Evolutionary conservation across 106 monocot genomes (phyloP), one percentile per base, ranked within the genome.

Genomic region (Allium cepa): DNA sequence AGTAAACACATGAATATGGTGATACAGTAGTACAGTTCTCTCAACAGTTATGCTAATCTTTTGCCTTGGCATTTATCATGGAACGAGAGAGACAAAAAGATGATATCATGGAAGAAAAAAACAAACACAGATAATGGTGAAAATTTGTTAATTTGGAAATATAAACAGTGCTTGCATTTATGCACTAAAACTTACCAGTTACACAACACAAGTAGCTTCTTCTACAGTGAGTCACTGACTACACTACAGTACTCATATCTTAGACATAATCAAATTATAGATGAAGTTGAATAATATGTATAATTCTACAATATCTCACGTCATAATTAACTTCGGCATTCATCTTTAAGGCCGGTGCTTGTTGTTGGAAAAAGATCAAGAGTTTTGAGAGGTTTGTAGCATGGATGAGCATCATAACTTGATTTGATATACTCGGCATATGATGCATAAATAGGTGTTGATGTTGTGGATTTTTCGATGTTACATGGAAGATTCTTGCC

Each of bases 331-430:
- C 71, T 72, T 77, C 75, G 75, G 66, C 83, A 83, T 49, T 87
- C 87, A 47, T 81, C 86, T 60, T 69, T 79, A 53, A 83, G 76
- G 17, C 83, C 81, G 50, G 71, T 81, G 79, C 74, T 87, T 55
- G 71, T 81, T 27, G 80, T 79, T 10, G 90, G 90, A 74, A 91
- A 91, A 53, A 91, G 87, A 48, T 91, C 90, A 50, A 91, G 73
- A 59, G 90, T 91, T 71, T 59, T 82, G 27, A 79, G 77, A 70
- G 84, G 74, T 62, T 53, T 71, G 81, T 75, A 78, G 68, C 73
- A 81, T 4, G 71, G 78, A 55, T 55, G 12, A 17, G 22, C 59
- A 11, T 11, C 9, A 11, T 28, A 48, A 17, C 62, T 56, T 4
- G 68, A 28, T 8, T 60, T 56, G 46, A 63, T 52, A 27, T 47